Evolutionary conservation across 345 rosid species (phyloP).

Genomic region (Orychophragmus violaceus): DNA sequence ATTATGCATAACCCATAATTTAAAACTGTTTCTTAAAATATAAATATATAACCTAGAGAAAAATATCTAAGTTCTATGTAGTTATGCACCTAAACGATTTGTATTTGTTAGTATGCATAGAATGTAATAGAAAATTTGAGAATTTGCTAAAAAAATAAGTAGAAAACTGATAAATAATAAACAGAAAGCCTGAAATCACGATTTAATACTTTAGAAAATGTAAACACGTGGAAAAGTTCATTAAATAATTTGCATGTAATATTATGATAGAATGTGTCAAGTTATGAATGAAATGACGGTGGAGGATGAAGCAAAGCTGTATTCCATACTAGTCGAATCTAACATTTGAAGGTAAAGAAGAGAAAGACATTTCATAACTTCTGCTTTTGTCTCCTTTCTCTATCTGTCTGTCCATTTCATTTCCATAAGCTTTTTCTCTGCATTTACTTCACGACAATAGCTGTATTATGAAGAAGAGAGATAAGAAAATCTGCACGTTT

Average conservation of each 20-base stretch:
- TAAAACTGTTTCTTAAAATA: background rate
- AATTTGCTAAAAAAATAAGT: background rate
- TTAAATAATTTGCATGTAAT: background rate
- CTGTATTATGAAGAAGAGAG: background rate
- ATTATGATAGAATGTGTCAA: conserved; percentile 16
- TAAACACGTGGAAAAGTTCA: conserved; percentile 9
- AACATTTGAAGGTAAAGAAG: conserved; percentile 20
- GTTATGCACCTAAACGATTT: background rate
- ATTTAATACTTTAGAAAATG: background rate
- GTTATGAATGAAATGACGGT: conserved; percentile 24
- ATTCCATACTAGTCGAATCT: conserved; percentile 2
- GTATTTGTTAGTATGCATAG: background rate
- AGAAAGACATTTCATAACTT: conserved; percentile 27
- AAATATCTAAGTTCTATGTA: background rate
- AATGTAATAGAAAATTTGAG: background rate
- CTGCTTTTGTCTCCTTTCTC: conserved; percentile 18
- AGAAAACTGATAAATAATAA: background rate
- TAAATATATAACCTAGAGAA: background rate
- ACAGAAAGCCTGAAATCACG: background rate
- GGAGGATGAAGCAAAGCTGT: conserved; percentile 22
- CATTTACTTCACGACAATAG: conserved; percentile 21
- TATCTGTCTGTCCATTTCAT: conserved; percentile 20
- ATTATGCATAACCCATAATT: background rate
- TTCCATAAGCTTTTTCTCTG: background rate
- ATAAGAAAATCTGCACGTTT: conserved; percentile 15